These are phyloP conservation scores for Talaromyces liani DNA, from an alignment of 495 filamentous ascomycete species.

Conservation along the genomic window DNA sequence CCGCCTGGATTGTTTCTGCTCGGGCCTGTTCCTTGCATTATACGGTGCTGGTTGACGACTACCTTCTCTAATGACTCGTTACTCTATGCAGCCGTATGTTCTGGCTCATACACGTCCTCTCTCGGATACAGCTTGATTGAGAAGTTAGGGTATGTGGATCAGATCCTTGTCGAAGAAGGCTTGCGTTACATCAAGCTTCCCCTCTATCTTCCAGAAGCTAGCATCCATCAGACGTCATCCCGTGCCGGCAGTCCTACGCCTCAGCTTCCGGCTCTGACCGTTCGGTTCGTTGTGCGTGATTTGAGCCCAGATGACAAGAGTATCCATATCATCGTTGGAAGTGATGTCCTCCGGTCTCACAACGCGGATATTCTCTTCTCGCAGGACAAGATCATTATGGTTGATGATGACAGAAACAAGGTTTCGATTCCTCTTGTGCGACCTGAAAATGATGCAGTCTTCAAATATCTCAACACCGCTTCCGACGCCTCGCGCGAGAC, in stretches of 20 bases:
- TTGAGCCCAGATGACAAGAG: slow-evolving; percentile 40
- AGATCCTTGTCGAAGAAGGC: slow-evolving; percentile 58
- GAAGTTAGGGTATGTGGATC: slow-evolving; percentile 59
- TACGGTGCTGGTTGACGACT: slow-evolving; percentile 88
- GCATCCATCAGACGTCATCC: slow-evolving; percentile 67
- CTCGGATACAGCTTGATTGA: slow-evolving; percentile 65
- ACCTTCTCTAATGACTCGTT: slow-evolving; percentile 81
- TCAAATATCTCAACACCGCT: slow-evolving; percentile 63
- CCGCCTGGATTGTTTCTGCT: slow-evolving; percentile 76
- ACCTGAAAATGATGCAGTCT: slow-evolving; percentile 78
- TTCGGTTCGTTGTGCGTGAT: slow-evolving; percentile 67
- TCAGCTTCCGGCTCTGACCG: slow-evolving; percentile 71
- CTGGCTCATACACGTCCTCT: slow-evolving; percentile 79
- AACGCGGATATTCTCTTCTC: slow-evolving; percentile 91
- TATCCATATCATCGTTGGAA: slow-evolving; percentile 79
- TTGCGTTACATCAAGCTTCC: slow-evolving; percentile 62
- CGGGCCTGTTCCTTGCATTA: slow-evolving; percentile 83
- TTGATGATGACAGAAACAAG: slow-evolving; percentile 80
- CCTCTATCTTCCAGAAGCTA: slow-evolving; percentile 86
- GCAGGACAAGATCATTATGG: slow-evolving; percentile 76
- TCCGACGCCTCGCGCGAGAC: slow-evolving; percentile 23
- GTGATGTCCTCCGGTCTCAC: slow-evolving; percentile 77
- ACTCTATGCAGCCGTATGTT: slow-evolving; percentile 87
- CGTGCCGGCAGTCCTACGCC: slow-evolving; percentile 65
- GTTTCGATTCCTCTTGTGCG: slow-evolving; percentile 88